Base-by-base conservation (phyloP, 1,139 yeast genomes). In the Yamadazyma songkhlaensis region DNA sequence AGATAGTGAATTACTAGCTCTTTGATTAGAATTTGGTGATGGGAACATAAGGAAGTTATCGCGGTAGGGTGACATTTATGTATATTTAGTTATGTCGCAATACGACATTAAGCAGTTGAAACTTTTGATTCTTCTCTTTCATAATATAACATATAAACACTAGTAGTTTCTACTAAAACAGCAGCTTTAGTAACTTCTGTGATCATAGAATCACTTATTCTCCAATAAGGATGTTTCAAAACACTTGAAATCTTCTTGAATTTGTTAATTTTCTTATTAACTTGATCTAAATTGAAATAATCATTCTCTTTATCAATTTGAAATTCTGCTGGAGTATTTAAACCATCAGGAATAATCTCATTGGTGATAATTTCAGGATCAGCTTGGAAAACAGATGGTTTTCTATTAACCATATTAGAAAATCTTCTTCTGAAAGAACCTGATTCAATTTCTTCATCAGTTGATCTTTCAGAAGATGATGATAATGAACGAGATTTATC, bases 131-230 rank as follows among this genome's bases (percentile, higher is more conserved):
- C 20, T 17, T 17, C 64, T 45, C 78, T 55, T 51, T 90, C 96
- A 54, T 86, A 90, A 52, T 85, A 84, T 42, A 90, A 63, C 83
- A 90, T 77, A 59, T 90, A 90, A 2, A 80, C 96, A 14, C 85
- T 86, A 11, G 80, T 67, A 27, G 78, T 78, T 53, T 88, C 96
- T 41, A 67, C 67, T 38, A 87, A 62, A 1, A 88, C 87, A 13
- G 81, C 77, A 1, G 67, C 62, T 10, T 67, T 60, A n/a, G 77
- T 68, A 21, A 76, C 81, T 54, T 88, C 96, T 35, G 76, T 63
- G 3, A 84, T 77, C 29, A 66, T 68, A 2, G 87, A 72, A 59
- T 90, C 97, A 46, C 94, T 86, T 22, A 89, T 78, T 49, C 86
- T 74, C 97, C 97, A 90, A 66, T 79, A 90, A 12, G 90, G 89